Conservation (phyloP, 176 grass and related monocot species). For the Oryza officinalis region DNA sequence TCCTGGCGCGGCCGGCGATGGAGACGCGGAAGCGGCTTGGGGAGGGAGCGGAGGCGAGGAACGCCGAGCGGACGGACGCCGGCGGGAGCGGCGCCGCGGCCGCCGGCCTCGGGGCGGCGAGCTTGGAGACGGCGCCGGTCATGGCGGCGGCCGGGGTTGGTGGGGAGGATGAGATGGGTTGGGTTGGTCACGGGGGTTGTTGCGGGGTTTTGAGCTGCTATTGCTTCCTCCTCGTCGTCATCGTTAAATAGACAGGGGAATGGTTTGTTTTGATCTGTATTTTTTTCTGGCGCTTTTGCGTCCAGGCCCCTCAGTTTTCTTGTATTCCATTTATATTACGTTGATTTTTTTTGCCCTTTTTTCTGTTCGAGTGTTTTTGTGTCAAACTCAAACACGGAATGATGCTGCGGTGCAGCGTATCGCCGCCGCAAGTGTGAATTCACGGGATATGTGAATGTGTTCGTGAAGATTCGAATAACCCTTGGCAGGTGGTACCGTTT, state of each 20-base stretch:
- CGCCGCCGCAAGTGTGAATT: too few relatives aligned
- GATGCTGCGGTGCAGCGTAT: too few relatives aligned
- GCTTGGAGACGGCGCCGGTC: conserved; percentile 48
- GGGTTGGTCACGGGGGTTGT: conserved; percentile 42
- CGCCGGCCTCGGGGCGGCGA: conserved; percentile 44
- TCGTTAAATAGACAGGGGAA: conserved; percentile 23
- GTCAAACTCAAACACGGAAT: too few relatives aligned
- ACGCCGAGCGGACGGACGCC: conserved; percentile 20
- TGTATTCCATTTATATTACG: background rate
- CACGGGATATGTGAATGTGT: too few relatives aligned
- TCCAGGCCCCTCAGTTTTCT: accelerated
- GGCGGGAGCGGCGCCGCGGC: background rate
- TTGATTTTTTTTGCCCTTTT: too few relatives aligned
- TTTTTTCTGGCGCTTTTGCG: background rate
- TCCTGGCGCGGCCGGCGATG: conserved; percentile 54
- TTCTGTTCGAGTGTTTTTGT: too few relatives aligned
- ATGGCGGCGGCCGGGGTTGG: conserved; percentile 51
- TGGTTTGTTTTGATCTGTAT: background rate
- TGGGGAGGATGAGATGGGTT: background rate
- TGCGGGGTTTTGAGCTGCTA: conserved; percentile 27
- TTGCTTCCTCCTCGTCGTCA: background rate
- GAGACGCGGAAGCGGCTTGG: conserved; percentile 43
- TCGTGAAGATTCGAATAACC: too few relatives aligned
- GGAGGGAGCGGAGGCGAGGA: conserved; percentile 35
- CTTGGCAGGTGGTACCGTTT: too few relatives aligned